A percentile compares a stretch with the other conserved stretches of the same genome.
phyloP scores from a whole-genome alignment of 805 yeast species.

The Spathaspora passalidarum region DNA sequence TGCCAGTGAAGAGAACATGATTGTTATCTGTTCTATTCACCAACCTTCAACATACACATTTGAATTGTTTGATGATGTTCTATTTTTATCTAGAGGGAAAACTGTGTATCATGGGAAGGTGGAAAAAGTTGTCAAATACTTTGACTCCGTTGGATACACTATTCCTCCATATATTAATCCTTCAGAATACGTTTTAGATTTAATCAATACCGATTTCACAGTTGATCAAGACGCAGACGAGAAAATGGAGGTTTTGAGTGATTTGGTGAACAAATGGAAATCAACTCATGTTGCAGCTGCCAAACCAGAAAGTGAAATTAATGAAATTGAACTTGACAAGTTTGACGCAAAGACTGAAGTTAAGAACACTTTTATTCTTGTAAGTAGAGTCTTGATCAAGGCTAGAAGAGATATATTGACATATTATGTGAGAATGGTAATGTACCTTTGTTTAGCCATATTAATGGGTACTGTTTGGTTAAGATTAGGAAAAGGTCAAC shows the following conservation, averaged over 20 bases:
- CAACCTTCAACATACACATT: conserved; percentile 49
- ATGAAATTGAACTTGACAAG: conserved; percentile 1
- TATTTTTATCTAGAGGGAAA: conserved; percentile 21
- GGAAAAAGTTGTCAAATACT: conserved; percentile 13
- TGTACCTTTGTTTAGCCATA: conserved; percentile 39
- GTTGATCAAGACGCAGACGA: conserved; percentile 2
- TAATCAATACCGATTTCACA: conserved; percentile 25
- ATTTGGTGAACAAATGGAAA: conserved; percentile 6
- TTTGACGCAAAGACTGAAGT: conserved; percentile 4
- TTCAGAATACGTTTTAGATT: conserved; percentile 26
- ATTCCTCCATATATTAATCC: conserved; percentile 20
- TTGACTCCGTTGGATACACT: conserved; percentile 16
- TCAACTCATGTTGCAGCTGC: not conserved
- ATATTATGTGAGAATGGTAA: conserved; percentile 32
- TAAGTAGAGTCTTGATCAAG: conserved; percentile 25
- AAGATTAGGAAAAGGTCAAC: conserved; percentile 25
- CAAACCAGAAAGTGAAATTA: not conserved
- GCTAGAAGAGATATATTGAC: conserved; percentile 34
- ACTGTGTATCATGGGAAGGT: conserved; percentile 17
- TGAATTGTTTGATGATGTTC: conserved; percentile 24
- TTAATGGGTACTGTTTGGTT: conserved; percentile 37
- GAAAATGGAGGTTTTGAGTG: not conserved
- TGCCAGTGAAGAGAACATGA: conserved; percentile 30
- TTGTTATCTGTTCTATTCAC: conserved; percentile 52
- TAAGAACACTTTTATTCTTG: conserved; percentile 16